A percentile compares a stretch with the other conserved stretches of the same genome.
phyloP scores from a whole-genome alignment of 345 rosid genomes.

The Durio zibethinus region DNA sequence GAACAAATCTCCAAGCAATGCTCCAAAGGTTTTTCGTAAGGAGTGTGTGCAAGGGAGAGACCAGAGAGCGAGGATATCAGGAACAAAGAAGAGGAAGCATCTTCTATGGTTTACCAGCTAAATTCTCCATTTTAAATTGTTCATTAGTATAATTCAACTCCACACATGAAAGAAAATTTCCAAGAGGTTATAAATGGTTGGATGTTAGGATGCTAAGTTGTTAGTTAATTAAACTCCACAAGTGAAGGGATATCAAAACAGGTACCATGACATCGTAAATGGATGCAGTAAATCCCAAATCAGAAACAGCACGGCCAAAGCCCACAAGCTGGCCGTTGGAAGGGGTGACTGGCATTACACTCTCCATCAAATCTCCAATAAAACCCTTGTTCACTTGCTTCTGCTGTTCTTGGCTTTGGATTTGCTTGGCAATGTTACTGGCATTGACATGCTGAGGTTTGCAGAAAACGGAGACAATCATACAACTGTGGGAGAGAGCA shows the following conservation, averaged over 20 bases:
- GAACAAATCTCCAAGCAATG: neutral
- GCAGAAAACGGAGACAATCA: slow-evolving; percentile 73
- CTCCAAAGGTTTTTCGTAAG: neutral
- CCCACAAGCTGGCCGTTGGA: slow-evolving; percentile 60
- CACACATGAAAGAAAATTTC: no score
- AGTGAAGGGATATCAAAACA: neutral
- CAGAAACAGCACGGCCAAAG: slow-evolving; percentile 85
- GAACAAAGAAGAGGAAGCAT: neutral
- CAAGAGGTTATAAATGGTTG: neutral
- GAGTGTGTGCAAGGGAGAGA: no score
- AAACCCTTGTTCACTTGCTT: slow-evolving; percentile 27
- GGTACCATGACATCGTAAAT: slow-evolving; percentile 62
- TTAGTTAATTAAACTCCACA: neutral
- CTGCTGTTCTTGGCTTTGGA: slow-evolving; percentile 11
- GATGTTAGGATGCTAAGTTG: neutral
- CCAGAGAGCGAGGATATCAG: no score
- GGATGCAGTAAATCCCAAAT: slow-evolving; percentile 77
- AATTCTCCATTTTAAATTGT: neutral
- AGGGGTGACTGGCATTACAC: slow-evolving; percentile 48
- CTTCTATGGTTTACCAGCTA: neutral
- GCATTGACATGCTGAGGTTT: slow-evolving; percentile 29
- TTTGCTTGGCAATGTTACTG: slow-evolving; percentile 1
- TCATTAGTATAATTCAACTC: neutral
- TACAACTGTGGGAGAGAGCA: slow-evolving; percentile 62
- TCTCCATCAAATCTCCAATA: slow-evolving; percentile 38